phyloP scores from a whole-genome alignment of 2,329 filamentous ascomycete species.

The Colletotrichum sp. region DNA sequence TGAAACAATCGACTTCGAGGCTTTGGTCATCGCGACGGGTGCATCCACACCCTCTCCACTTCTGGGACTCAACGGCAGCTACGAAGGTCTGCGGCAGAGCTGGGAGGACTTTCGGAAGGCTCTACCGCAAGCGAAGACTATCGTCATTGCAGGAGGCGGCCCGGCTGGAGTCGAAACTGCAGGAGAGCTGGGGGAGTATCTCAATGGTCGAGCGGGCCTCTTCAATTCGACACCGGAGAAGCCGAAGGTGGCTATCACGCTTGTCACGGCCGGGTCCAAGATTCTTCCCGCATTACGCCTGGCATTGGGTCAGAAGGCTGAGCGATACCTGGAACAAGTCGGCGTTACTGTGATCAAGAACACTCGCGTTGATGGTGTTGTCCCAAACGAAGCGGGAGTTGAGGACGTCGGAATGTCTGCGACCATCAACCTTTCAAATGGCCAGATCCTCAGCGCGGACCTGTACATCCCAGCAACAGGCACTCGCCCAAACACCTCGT shows the following conservation, averaged over 20 bases:
- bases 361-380: constrained; percentile 37
- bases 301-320: constrained; percentile 43
- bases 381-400: constrained; percentile 32
- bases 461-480: constrained; percentile 54
- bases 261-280: constrained; percentile 41
- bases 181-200: constrained; percentile 54
- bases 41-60: constrained; percentile 49
- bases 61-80: constrained; percentile 40
- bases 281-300: constrained; percentile 46
- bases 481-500: constrained; percentile 43
- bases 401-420: constrained; percentile 29
- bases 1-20: constrained; percentile 40
- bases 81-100: constrained; percentile 31
- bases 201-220: constrained; percentile 50
- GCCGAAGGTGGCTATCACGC: constrained; percentile 47
- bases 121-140: constrained; percentile 41
- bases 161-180: constrained; percentile 56
- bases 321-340: constrained; percentile 44
- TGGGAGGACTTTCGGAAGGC: constrained; percentile 45
- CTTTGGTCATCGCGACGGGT: constrained; percentile 55
- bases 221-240: constrained; percentile 33
- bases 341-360: constrained; percentile 53
- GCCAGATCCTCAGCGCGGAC: constrained; percentile 43
- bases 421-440: constrained; percentile 43
- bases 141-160: constrained; percentile 56